A percentile compares a stretch with the other conserved stretches of the same genome.
These are phyloP conservation scores for Geosmithia putterillii DNA, from an alignment of 2,329 filamentous ascomycete genomes.

Conservation along the genomic window DNA sequence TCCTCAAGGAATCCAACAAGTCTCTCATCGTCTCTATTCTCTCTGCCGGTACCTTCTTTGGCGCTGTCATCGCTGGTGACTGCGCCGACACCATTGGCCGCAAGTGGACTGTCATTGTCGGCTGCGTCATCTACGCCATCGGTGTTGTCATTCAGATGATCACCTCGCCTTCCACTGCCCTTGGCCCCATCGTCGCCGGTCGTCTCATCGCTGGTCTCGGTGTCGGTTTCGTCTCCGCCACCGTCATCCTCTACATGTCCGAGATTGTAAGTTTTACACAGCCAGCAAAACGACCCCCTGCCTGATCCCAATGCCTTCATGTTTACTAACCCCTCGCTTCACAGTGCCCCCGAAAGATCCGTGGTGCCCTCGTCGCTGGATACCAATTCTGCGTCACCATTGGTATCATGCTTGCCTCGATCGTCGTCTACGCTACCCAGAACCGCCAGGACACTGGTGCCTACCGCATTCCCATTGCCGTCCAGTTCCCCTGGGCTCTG, in stretches of 20 bases:
- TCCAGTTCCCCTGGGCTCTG: conserved; percentile 72
- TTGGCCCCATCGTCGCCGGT: conserved; percentile 56
- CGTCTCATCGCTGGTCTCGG: conserved; percentile 66
- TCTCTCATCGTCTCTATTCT: conserved; percentile 63
- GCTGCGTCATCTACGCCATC: conserved; percentile 58
- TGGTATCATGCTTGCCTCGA: conserved; percentile 62
- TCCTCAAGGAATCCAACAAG: conserved; percentile 27
- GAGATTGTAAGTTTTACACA: conserved; percentile 45
- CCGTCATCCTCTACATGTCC: conserved; percentile 80
- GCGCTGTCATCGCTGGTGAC: conserved; percentile 66
- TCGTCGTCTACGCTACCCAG: conserved; percentile 62
- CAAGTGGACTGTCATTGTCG: conserved; percentile 58
- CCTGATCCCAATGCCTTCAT: background rate
- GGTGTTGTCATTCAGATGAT: conserved; percentile 57
- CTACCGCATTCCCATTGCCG: conserved; percentile 69
- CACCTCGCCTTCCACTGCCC: conserved; percentile 28
- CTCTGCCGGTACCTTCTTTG: conserved; percentile 67
- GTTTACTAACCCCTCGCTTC: conserved; percentile 8
- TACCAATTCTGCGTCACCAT: conserved; percentile 80
- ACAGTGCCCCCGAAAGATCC: conserved; percentile 52
- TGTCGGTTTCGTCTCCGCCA: conserved; percentile 70
- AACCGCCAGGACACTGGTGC: conserved; percentile 47
- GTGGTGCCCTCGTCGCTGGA: conserved; percentile 66
- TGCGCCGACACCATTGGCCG: conserved; percentile 64
- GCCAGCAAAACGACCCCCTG: background rate